Conservation (phyloP, 2,329 filamentous ascomycete species). For the Aureobasidium sp. region DNA sequence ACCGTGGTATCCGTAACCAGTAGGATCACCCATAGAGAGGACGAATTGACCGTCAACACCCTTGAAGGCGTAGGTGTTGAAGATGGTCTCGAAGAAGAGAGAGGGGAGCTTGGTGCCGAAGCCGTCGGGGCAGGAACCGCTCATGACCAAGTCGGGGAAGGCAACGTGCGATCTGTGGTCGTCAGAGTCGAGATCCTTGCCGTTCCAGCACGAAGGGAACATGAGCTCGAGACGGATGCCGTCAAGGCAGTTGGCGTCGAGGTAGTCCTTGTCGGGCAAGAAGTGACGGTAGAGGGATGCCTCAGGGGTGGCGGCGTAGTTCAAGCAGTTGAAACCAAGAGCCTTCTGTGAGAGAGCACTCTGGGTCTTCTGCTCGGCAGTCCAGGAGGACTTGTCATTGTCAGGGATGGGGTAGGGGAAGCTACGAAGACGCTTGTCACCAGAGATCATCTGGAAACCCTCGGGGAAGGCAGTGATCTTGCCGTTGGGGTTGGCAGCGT, state of each 20-base stretch:
- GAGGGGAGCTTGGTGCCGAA: constrained; percentile 63
- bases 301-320: constrained; percentile 64
- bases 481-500: constrained; percentile 28
- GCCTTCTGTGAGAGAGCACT: constrained; percentile 68
- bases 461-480: constrained; percentile 63
- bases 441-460: constrained; percentile 76
- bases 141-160: constrained; percentile 70
- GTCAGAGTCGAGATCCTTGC: constrained; percentile 49
- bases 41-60: constrained; percentile 62
- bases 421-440: constrained; percentile 59
- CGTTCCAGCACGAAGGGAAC: constrained; percentile 89
- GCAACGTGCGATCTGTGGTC: constrained; percentile 62
- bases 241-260: constrained; percentile 75
- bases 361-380: constrained; percentile 58
- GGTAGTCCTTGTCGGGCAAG: constrained; percentile 68
- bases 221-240: constrained; percentile 77
- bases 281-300: constrained; percentile 73
- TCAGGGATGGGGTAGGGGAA: constrained; percentile 64
- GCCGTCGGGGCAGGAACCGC: constrained; percentile 64
- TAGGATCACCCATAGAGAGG: constrained; percentile 69
- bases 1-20: constrained; percentile 67
- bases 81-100: constrained; percentile 83
- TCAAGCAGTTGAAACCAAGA: constrained; percentile 89
- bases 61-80: constrained; percentile 60
- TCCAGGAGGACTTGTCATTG: constrained; percentile 65